phyloP scores from a whole-genome alignment of 306 rosid species.

The Senna tora region DNA sequence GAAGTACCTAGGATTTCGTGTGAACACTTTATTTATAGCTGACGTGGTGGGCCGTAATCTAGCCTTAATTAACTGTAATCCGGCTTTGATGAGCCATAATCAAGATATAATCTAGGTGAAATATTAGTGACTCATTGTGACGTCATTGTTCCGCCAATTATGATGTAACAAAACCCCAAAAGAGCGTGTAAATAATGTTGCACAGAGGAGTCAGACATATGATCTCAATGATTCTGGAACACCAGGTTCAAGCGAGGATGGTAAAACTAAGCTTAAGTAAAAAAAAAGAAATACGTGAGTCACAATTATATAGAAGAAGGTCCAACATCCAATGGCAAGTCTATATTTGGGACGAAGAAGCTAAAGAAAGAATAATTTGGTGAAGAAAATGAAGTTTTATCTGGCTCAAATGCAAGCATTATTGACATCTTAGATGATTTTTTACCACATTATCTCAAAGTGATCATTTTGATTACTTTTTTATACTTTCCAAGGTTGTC shows the following conservation, averaged over 20 bases:
- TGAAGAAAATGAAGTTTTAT: constrained; percentile 32
- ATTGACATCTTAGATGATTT: constrained; percentile 36
- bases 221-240: constrained; percentile 17
- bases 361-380: constrained; percentile 42
- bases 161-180: too few relatives aligned
- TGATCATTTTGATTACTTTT: constrained; percentile 32
- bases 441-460: constrained; percentile 43
- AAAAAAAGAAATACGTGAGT: constrained; percentile 34
- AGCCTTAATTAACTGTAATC: too few relatives aligned
- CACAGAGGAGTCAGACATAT: too few relatives aligned
- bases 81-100: too few relatives aligned
- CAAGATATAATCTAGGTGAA: too few relatives aligned
- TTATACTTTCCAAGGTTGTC: too few relatives aligned
- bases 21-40: too few relatives aligned
- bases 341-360: constrained; percentile 43
- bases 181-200: too few relatives aligned
- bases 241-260: constrained; percentile 27
- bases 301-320: constrained; percentile 44
- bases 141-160: too few relatives aligned
- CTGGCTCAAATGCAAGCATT: constrained; percentile 35
- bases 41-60: too few relatives aligned
- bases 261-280: constrained; percentile 38
- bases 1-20: too few relatives aligned
- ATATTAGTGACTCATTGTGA: too few relatives aligned
- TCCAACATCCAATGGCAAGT: constrained; percentile 44